phyloP scores from a whole-genome alignment of 1,284 basidiomycete genomes.

The Fomitopsis pinicola region DNA sequence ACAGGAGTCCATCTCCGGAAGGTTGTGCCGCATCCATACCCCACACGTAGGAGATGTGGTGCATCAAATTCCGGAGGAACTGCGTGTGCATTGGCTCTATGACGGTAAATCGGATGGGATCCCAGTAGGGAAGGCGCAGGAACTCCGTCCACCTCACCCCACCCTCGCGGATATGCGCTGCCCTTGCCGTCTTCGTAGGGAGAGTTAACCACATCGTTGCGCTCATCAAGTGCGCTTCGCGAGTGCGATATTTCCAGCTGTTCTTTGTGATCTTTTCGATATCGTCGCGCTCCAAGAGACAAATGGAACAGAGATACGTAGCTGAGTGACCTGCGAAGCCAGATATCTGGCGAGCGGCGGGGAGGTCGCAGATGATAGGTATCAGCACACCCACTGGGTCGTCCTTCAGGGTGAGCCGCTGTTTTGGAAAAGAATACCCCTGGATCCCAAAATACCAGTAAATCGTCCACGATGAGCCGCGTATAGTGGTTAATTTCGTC shows the following conservation, averaged over 20 bases:
- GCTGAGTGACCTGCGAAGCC: slow-evolving; percentile 26
- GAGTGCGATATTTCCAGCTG: slow-evolving; percentile 17
- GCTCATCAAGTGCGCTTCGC: slow-evolving; percentile 12
- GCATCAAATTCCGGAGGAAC: slow-evolving; percentile 21
- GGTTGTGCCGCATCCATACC: slow-evolving; percentile 17
- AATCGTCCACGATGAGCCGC: slow-evolving; percentile 29
- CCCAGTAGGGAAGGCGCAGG: slow-evolving; percentile 31
- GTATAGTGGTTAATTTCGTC: slow-evolving; percentile 32
- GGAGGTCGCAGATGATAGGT: slow-evolving; percentile 31
- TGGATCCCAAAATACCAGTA: slow-evolving; percentile 26
- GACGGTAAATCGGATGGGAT: slow-evolving; percentile 26
- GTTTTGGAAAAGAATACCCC: slow-evolving; percentile 29
- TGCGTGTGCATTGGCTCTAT: slow-evolving; percentile 34
- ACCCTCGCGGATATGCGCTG: not conserved
- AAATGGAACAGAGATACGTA: slow-evolving; percentile 30
- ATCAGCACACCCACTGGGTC: slow-evolving; percentile 21
- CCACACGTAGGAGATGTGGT: slow-evolving; percentile 24
- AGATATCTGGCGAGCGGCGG: slow-evolving; percentile 28
- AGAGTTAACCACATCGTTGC: slow-evolving; percentile 17
- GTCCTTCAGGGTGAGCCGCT: slow-evolving; percentile 20
- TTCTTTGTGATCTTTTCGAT: slow-evolving; percentile 22
- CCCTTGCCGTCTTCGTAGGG: not conserved
- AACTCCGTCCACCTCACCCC: slow-evolving; percentile 25
- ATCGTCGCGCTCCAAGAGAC: slow-evolving; percentile 22
- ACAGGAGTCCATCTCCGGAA: not conserved